Evolutionary conservation across 148 eudicot species (phyloP).

Genomic region (Silene uniflora): DNA sequence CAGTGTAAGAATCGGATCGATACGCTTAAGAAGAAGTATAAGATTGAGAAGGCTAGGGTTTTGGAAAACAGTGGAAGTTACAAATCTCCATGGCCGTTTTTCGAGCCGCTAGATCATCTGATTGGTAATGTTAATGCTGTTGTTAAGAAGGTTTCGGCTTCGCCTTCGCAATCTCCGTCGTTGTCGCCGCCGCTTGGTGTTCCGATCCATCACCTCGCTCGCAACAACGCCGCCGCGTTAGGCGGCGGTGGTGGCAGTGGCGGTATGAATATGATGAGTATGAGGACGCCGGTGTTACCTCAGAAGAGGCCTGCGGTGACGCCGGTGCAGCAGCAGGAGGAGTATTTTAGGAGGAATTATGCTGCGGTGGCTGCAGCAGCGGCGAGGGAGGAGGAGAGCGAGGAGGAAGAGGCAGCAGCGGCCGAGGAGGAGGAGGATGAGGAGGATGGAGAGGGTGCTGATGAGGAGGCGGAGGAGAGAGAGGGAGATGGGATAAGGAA

Average conservation of each 20-base stretch:
- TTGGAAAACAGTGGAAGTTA: conserved; percentile 35
- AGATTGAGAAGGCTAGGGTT: conserved; percentile 70
- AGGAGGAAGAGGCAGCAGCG: conserved; percentile 24
- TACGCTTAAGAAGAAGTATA: conserved; percentile 78
- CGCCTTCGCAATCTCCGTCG: conserved; percentile 31
- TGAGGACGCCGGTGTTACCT: conserved; percentile 39
- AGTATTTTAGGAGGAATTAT: conserved; percentile 67
- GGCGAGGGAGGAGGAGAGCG: conserved; percentile 39
- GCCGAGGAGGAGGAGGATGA: conserved; percentile 35
- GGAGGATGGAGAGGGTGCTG: conserved; percentile 35
- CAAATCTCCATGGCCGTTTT: conserved; percentile 58
- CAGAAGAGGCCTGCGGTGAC: conserved; percentile 49
- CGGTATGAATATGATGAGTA: not conserved
- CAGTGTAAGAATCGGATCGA: conserved; percentile 88
- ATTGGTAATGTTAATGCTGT: conserved; percentile 35
- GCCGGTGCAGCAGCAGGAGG: conserved; percentile 22
- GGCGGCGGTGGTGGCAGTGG: too few relatives aligned
- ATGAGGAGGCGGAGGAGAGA: conserved; percentile 17
- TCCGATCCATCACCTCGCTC: conserved; percentile 34
- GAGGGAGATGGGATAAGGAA: conserved; percentile 50
- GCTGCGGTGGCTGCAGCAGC: conserved; percentile 77
- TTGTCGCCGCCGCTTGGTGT: conserved; percentile 58
- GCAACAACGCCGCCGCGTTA: not conserved
- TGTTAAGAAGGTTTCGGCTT: conserved; percentile 29
- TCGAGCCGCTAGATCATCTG: conserved; percentile 39